Evolutionary conservation across 441 rosid species (phyloP), one percentile per base, ranked within the genome.

Genomic region (Jatropha podagrica): DNA sequence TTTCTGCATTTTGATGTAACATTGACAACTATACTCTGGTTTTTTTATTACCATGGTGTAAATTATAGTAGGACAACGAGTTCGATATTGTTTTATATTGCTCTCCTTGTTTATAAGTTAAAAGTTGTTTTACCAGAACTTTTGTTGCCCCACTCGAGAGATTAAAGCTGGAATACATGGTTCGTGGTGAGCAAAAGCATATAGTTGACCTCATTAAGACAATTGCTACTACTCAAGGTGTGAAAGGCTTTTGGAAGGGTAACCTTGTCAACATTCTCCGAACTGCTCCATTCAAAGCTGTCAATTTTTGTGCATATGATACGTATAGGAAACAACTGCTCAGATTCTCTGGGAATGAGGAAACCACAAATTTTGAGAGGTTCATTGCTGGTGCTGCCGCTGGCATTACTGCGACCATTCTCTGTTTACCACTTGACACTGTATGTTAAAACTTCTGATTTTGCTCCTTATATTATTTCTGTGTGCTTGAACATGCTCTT

Each of bases 361-460:
- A 91, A 75, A 86, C 94, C 2, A 88, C 93, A 3, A 89, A 93
- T 78, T 85, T 88, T 68, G 97, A 93, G 87, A 85, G 95, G 85
- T 90, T 93, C 17, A 77, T 90, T 77, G 97, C 95, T 60, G 96
- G 97, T 69, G 97, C 96, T 65, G 89, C 92, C 10, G 98, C 98
- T 62, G 98, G 96, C 74, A 84, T 91, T 65, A 90, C 98, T 42
- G 96, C 96, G 23, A 88, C 92, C 20, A 60, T 86, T 4, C 90
- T 93, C 81, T 93, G 97, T 81, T 84, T 91, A 71, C 97, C 96
- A 1, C 92, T 93, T 49, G 97, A 91, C 77, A 91, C 96, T 55
- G 96, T 92, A 85, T 4, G 92, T 83, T 18, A 49, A 71, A 71
- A 74, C 27, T 70, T 77, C 37, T 42, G 58, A 72, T 69, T 65